Evolutionary conservation across 768 basidiomycete species (phyloP), one percentile per base, ranked within the genome.

Genomic region (Amyloporia xantha): DNA sequence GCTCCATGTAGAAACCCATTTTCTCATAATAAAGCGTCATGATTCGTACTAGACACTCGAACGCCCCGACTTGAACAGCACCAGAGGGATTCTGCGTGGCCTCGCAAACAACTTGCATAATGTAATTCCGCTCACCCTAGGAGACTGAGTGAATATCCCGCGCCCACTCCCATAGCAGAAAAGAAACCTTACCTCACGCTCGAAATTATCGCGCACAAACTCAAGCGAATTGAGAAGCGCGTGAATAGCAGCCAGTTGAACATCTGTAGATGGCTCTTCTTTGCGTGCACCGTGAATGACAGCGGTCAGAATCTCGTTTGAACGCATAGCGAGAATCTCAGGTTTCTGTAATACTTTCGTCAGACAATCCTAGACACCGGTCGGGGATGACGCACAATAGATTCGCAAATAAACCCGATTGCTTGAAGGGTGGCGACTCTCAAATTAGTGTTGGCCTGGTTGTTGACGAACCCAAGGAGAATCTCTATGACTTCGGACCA

Each of bases 21-120:
- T 95, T 97, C 60, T 95, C 94, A 66, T 99, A 99, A 72, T 98
- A 99, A 48, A 96, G 72, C 49, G 86, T 84, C 96, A 99, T 98
- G 62, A 97, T 96, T 60, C 84, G 80, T 25, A 98, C 95, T 12
- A 99, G 73, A 68, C 89, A 92, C 64, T 96, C 93, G 60, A 96
- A 99, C 4, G 96, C 86, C 25, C 84, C 91, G n/a, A 96, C 87
- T 71, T 98, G 95, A 28, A 98, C 93, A 28, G 76, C 67, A 2
- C 86, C 80, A 1, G 82, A 68, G 1, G 77, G 52, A 58, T 84
- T 93, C 66, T 98, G 96, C 0, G 96, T 98, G 0, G 95, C 95
- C 63, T 98, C 96, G 64, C 96, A 99, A 15, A 98, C 90, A 37
- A 98, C 93, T 72, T 99, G 96, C 96, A 99, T 99, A 68, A 99